A percentile compares a stretch with the other conserved stretches of the same genome.
phyloP scores from a whole-genome alignment of 331 rosid species.

The Quercus phellos region DNA sequence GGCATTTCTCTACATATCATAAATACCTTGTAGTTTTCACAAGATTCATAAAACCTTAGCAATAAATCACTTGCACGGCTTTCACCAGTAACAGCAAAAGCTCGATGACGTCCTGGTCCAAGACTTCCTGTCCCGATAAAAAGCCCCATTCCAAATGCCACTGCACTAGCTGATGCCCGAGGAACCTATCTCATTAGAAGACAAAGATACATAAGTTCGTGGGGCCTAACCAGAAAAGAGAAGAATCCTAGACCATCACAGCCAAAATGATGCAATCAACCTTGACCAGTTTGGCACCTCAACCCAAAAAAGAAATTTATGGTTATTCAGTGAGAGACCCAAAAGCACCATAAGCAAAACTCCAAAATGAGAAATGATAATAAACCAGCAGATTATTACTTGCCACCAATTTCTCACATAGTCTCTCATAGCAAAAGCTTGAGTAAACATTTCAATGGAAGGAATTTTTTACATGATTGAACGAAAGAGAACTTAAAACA shows the following conservation, averaged over 20 bases:
- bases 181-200: constrained; percentile 52
- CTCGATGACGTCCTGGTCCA: constrained; percentile 70
- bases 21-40: constrained; percentile 78
- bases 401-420: background rate
- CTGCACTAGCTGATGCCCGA: constrained; percentile 97
- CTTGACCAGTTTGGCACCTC: background rate
- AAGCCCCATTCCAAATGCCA: constrained; percentile 95
- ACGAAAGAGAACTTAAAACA: background rate
- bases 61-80: constrained; percentile 77
- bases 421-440: background rate
- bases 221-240: background rate
- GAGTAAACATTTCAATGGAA: background rate
- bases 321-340: background rate
- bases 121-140: constrained; percentile 77
- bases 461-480: background rate
- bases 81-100: constrained; percentile 90
- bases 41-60: constrained; percentile 75
- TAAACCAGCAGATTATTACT: background rate
- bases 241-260: background rate
- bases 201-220: constrained; percentile 9
- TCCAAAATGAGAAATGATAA: background rate
- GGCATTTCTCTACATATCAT: background rate
- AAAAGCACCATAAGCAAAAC: background rate
- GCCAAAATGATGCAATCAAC: background rate
- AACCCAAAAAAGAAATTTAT: background rate